These are phyloP conservation scores for Suillus fuscotomentosus DNA, from an alignment of 768 basidiomycete species.

Conservation along the genomic window DNA sequence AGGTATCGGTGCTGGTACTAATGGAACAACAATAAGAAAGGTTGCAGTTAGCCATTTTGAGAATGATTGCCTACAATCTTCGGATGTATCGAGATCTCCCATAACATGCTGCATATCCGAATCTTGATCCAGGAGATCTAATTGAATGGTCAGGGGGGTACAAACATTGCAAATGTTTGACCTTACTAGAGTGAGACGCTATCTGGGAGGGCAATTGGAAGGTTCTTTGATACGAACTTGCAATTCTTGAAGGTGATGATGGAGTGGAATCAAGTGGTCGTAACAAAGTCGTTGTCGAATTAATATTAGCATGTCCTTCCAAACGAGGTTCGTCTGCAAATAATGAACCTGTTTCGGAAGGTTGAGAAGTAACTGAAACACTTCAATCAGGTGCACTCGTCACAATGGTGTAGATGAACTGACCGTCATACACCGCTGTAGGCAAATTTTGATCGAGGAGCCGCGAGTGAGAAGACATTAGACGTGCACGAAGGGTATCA, in stretches of 20 bases:
- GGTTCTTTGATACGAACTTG: constrained; percentile 52
- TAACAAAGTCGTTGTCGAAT: constrained; percentile 30
- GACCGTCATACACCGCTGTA: constrained; percentile 36
- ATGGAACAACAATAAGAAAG: neutral
- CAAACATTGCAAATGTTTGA: neutral
- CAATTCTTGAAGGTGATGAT: constrained; percentile 45
- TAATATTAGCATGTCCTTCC: constrained; percentile 20
- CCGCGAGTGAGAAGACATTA: constrained; percentile 36
- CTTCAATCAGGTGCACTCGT: neutral
- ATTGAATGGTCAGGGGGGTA: constrained; percentile 6
- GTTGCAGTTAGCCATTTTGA: neutral
- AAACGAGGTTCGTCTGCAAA: constrained; percentile 15
- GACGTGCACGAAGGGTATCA: constrained; percentile 46
- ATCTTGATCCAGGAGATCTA: constrained; percentile 68
- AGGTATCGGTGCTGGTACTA: constrained; percentile 15
- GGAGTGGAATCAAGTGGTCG: constrained; percentile 39
- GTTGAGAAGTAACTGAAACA: constrained; percentile 2
- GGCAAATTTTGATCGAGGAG: constrained; percentile 36
- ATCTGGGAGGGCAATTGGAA: constrained; percentile 55
- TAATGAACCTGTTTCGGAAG: constrained; percentile 13
- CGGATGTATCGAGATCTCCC: constrained; percentile 53
- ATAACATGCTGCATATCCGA: constrained; percentile 72
- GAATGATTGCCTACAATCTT: constrained; percentile 32
- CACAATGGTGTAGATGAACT: constrained; percentile 11
- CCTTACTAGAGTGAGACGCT: constrained; percentile 56